Evolutionary conservation across 306 rosid genomes (phyloP).

Genomic region (Ammopiptanthus mongolicus): DNA sequence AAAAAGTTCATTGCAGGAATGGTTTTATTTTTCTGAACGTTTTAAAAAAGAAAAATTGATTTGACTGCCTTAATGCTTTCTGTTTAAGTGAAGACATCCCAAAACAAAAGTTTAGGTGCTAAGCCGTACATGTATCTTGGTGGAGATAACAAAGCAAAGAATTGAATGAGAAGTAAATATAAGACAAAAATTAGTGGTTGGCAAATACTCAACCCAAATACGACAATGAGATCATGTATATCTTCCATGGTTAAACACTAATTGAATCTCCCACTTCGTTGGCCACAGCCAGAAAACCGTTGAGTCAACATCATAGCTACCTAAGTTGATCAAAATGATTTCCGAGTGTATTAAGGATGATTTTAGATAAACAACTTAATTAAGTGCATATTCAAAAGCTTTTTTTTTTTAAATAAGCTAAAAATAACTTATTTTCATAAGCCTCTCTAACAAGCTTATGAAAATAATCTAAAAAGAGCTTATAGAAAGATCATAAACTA

Average conservation of each 20-base stretch:
- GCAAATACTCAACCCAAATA: not conserved
- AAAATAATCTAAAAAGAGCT: no score
- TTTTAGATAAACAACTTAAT: no score
- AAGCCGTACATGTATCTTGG: not conserved
- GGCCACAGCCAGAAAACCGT: not conserved
- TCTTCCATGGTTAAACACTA: not conserved
- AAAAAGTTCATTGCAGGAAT: not conserved
- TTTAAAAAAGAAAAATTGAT: not conserved
- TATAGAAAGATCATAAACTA: no score
- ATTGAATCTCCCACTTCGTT: not conserved
- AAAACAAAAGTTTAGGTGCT: not conserved
- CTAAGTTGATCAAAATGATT: not conserved
- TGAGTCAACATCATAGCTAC: not conserved
- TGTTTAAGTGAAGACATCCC: not conserved
- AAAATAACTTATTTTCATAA: no score
- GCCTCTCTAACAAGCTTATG: no score
- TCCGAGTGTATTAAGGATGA: not conserved
- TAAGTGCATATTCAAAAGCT: no score
- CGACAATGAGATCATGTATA: not conserved
- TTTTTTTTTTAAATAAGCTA: no score
- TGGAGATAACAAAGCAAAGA: constrained; percentile 27
- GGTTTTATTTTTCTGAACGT: not conserved
- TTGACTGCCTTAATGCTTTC: not conserved
- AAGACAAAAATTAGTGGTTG: not conserved
- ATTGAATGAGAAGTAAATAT: not conserved